These are phyloP conservation scores for Dendrostoma leiphaemia DNA, from an alignment of 2,329 filamentous ascomycete genomes.

Conservation along the genomic window DNA sequence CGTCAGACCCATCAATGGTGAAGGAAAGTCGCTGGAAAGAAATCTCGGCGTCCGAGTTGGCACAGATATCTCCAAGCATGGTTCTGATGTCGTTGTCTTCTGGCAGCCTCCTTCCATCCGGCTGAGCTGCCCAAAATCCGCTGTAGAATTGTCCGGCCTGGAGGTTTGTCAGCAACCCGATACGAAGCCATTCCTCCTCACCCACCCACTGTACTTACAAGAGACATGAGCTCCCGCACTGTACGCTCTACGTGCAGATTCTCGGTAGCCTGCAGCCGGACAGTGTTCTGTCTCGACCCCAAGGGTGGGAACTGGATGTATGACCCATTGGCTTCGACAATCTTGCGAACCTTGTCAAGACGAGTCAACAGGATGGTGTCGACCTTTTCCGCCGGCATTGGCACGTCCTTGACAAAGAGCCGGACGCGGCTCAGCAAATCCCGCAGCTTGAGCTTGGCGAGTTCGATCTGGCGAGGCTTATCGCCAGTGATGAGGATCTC, in stretches of 20 bases:
- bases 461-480: constrained; percentile 75
- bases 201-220: constrained; percentile 63
- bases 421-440: constrained; percentile 80
- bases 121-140: constrained; percentile 88
- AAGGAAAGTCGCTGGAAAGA: constrained; percentile 94
- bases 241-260: constrained; percentile 93
- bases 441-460: constrained; percentile 88
- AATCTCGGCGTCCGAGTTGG: constrained; percentile 92
- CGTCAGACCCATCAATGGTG: constrained; percentile 91
- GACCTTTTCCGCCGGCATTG: constrained; percentile 86
- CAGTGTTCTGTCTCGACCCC: constrained; percentile 77
- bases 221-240: constrained; percentile 90
- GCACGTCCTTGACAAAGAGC: constrained; percentile 87
- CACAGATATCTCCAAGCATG: constrained; percentile 95
- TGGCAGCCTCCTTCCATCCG: constrained; percentile 62
- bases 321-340: constrained; percentile 93
- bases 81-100: constrained; percentile 72
- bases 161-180: constrained; percentile 23
- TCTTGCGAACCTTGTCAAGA: constrained; percentile 95
- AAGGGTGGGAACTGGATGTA: constrained; percentile 90
- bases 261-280: constrained; percentile 90
- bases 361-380: constrained; percentile 90
- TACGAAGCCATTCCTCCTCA: constrained; percentile 15
- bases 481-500: constrained; percentile 96
- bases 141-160: constrained; percentile 97